Evolutionary conservation across 768 basidiomycete species (phyloP), one percentile per base, ranked within the genome.

Genomic region (Rhizopogon roseolus): DNA sequence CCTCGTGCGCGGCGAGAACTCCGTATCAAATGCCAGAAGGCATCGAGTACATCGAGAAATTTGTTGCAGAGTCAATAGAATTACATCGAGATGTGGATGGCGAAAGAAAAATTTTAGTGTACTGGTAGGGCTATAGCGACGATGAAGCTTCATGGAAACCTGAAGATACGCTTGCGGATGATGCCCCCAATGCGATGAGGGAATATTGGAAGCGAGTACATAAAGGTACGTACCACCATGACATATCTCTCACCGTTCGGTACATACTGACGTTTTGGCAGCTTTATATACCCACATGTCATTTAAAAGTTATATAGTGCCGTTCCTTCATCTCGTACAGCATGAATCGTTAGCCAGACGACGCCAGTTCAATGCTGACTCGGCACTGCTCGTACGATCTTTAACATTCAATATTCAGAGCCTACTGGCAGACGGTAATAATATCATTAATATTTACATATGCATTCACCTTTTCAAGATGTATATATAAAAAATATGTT

Each of bases 401-500:
- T n/a, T n/a, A n/a, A n/a, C n/a, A 22, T 22, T 22, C 22, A 22
- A 22, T 22, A 22, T 22, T 22, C 22, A 22, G 22, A 22, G 22
- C 22, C 22, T 22, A 22, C 22, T 22, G 22, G 22, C 22, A 22
- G 3, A 22, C 22, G 22, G 3, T 22, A 22, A 22, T 1, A 22
- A 3, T 22, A 3, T 22, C 22, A 22, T 22, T 22, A 22, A n/a
- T n/a, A n/a, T n/a, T n/a, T n/a, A n/a, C 22, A 22, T 22, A 22
- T 22, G 22, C 19, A 25, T 2, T 8, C 39, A 8, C 17, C 29
- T 14, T 19, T 13, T 46, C 32, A 46, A 46, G 29, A 8, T 28
- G 80, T 82, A 58, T 84, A 84, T 6, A 81, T 72, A 56, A 85
- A 85, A 64, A 75, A 84, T 14, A 77, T 64, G 59, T 84, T 85